A percentile compares a stretch with the other conserved stretches of the same genome.
phyloP scores from a whole-genome alignment of 2,329 filamentous ascomycete genomes.

The Chalaropsis ovoidea region DNA sequence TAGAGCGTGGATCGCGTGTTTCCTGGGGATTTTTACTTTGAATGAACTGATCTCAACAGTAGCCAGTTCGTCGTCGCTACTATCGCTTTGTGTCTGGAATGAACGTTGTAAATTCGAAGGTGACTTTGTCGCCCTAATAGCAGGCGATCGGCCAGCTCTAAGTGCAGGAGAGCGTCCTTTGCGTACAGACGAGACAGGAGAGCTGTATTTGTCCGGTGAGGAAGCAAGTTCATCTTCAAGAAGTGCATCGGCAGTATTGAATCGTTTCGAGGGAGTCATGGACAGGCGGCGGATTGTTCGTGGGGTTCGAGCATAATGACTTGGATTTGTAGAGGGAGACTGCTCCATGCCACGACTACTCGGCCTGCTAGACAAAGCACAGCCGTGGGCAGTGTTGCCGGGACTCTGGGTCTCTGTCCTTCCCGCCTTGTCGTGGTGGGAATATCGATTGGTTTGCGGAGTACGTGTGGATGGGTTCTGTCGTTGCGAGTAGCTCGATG shows the following conservation, averaged over 20 bases:
- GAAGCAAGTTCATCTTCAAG: slow-evolving; percentile 23
- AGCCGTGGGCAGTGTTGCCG: neutral
- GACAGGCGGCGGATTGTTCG: slow-evolving; percentile 9
- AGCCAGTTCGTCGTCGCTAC: slow-evolving; percentile 20
- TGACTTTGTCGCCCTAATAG: neutral
- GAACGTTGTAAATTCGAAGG: neutral
- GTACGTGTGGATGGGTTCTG: neutral
- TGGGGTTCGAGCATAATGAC: slow-evolving; percentile 5
- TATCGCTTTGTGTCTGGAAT: neutral
- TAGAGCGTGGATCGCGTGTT: neutral
- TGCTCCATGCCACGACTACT: neutral
- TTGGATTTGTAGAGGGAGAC: slow-evolving; percentile 3
- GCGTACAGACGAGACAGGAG: slow-evolving; percentile 3
- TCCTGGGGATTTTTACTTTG: slow-evolving; percentile 6
- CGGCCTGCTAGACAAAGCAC: neutral
- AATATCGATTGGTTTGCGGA: neutral
- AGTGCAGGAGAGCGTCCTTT: slow-evolving; percentile 1
- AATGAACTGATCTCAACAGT: slow-evolving; percentile 10
- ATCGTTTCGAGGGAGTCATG: slow-evolving; percentile 19
- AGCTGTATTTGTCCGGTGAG: slow-evolving; percentile 15
- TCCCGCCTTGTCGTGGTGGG: neutral
- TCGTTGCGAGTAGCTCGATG: neutral
- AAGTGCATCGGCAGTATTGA: slow-evolving; percentile 14
- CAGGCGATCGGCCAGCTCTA: neutral
- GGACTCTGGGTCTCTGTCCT: neutral